These are phyloP conservation scores for Mortierella sp. DNA, from an alignment of 371 early-diverging fungal genomes.

Conservation along the genomic window DNA sequence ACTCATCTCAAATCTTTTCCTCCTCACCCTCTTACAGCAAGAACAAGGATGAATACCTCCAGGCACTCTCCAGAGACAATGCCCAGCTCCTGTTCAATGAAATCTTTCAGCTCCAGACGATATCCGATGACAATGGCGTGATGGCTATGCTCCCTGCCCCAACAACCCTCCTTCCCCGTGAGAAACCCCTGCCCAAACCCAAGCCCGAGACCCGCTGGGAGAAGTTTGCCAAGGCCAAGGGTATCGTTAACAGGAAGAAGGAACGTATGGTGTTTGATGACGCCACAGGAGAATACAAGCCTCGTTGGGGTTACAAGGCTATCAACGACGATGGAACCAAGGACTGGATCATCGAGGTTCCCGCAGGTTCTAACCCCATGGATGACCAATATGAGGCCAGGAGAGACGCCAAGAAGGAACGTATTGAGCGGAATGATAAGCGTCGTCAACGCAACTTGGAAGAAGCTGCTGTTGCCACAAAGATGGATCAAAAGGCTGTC, in stretches of 20 bases:
- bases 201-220: slow-evolving; percentile 98
- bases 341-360: slow-evolving; percentile 95
- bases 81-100: slow-evolving; percentile 91
- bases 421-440: slow-evolving; percentile 87
- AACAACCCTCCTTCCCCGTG: slow-evolving; percentile 81
- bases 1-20: too few species aligned
- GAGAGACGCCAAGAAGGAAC: slow-evolving; percentile 86
- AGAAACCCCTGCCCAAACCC: slow-evolving; percentile 90
- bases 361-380: slow-evolving; percentile 82
- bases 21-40: slow-evolving; percentile 24
- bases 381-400: slow-evolving; percentile 86
- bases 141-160: slow-evolving; percentile 86
- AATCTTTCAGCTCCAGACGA: slow-evolving; percentile 85
- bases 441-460: slow-evolving; percentile 87
- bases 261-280: slow-evolving; percentile 91
- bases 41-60: slow-evolving; percentile 73
- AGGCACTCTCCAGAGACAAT: slow-evolving; percentile 82
- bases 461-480: slow-evolving; percentile 71
- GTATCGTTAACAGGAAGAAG: slow-evolving; percentile 93
- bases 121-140: slow-evolving; percentile 77
- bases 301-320: slow-evolving; percentile 93
- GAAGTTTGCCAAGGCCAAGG: slow-evolving; percentile 98
- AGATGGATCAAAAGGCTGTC: slow-evolving; percentile 60
- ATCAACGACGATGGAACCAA: slow-evolving; percentile 76
- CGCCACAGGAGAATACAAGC: slow-evolving; percentile 85